Conservation (phyloP, 2,329 filamentous ascomycete species). For the Cladosporium sp. region DNA sequence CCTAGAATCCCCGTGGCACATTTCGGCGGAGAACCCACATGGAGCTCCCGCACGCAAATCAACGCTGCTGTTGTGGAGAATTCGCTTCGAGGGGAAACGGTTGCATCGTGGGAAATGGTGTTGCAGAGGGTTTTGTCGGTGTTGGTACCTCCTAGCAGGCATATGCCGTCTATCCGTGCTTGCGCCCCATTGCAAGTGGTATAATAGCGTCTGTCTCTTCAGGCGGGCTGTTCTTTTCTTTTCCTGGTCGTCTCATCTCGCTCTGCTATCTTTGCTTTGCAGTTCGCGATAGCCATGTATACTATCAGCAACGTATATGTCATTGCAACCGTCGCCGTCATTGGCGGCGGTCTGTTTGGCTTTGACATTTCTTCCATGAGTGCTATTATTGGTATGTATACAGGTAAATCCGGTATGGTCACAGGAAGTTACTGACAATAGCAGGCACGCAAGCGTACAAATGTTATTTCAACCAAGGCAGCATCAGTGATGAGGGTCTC, state of each 20-base stretch:
- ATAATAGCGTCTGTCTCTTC: constrained; percentile 1
- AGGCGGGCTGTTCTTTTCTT: neutral
- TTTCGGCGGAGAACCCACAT: constrained; percentile 6
- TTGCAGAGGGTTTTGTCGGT: neutral
- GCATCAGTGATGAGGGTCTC: constrained; percentile 29
- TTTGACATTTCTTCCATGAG: constrained; percentile 77
- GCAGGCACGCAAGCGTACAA: constrained; percentile 58
- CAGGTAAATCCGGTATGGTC: too few species aligned
- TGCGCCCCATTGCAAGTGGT: neutral
- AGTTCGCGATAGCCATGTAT: constrained; percentile 20
- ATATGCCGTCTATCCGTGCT: constrained; percentile 10
- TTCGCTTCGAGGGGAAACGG: neutral
- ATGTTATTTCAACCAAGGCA: constrained; percentile 62
- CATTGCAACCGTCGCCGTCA: constrained; percentile 55
- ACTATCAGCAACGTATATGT: constrained; percentile 55
- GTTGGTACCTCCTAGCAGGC: neutral
- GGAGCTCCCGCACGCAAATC: constrained; percentile 12
- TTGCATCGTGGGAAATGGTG: neutral
- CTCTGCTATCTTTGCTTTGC: neutral
- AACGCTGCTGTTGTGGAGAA: constrained; percentile 8
- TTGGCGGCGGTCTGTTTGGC: constrained; percentile 68
- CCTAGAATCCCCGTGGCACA: constrained; percentile 9
- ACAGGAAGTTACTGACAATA: constrained; percentile 45
- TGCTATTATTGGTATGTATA: constrained; percentile 32
- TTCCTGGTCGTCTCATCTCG: neutral